Evolutionary conservation across 345 rosid species (phyloP), one percentile per base, ranked within the genome.

Genomic region (Camelina laxa): DNA sequence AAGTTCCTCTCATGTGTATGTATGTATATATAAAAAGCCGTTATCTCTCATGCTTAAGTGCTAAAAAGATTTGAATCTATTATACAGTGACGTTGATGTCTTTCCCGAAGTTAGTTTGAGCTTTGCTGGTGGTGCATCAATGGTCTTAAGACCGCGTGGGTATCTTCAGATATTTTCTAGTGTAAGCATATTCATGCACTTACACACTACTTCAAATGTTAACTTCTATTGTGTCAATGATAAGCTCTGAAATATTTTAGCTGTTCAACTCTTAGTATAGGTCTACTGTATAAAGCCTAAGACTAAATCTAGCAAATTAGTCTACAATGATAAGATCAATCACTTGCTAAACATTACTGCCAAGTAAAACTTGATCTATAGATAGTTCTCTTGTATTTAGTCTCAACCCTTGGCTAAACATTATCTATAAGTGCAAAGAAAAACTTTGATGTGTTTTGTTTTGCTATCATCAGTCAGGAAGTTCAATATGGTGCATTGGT

Each of bases 401-500:
- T 6, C 35, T 24, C 61, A 41, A 5, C 62, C 31, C 11, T n/a
- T 55, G 11, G 54, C 42, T 69, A 4, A 19, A 57, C 38, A 33
- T 20, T 58, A 50, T 49, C 44, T 63, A 10, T 49, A 11, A 6
- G 61, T 47, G 62, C 59, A 12, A 38, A 38, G 13, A 41, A 33
- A 44, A n/a, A 15, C 16, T 19, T 24, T 51, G 20, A 35, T 55
- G 1, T 17, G 2, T 30, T 50, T 53, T 67, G 16, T 27, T 36
- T 49, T 36, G 51, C 35, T 36, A 39, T 27, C 71, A 75, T 45
- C 84, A 94, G 99, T 87, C 85, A 22, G 90, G 86, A 63, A 79
- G 85, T 76, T 82, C 87, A 20, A 77, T 83, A 53, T 95, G 99
- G 99, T 95, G 99, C 86, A 84, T 95, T 42, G 99, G 99, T 75